Evolutionary conservation across 768 basidiomycete genomes (phyloP), one percentile per base, ranked within the genome.

Genomic region (Mycena leptocephala): DNA sequence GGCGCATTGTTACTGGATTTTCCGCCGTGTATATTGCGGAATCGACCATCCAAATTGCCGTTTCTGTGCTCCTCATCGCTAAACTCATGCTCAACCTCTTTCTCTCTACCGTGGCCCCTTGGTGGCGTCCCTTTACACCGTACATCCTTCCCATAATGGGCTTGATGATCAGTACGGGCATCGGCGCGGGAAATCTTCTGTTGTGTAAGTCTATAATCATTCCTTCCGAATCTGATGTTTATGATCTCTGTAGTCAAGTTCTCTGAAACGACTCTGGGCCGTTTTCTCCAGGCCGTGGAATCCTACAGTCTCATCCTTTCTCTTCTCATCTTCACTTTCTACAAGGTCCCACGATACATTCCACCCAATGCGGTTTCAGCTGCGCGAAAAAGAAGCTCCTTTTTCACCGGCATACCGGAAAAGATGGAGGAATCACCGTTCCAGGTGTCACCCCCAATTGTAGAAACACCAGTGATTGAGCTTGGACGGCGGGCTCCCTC

Each of bases 241-340:
- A 41, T 77, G 63, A 74, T 65, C 30, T 5, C 18, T 35, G 32
- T 77, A 95, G 94, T 93, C 81, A 84, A 87, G 67, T 95, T 95
- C 80, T 90, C 94, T 3, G 95, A 95, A 83, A 90, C 90, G 8
- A 87, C 88, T 13, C 84, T 94, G 1, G 95, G 95, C n/a, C 92
- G 93, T 58, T 90, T 95, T 78, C 85, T 90, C 70, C 89, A 92
- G 78, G 92, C 92, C 18, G 83, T 92, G 39, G 92, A 94, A 79
- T 78, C 92, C 28, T 96, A 92, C 80, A 87, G 92, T 53, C 83
- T 93, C 55, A 86, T 93, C 70, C 82, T 94, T n/a, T 91, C 89
- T 80, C 83, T 88, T 74, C 89, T 94, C 74, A 85, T 93, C 64
- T 79, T 83, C 39, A 84, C 88, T n/a, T 87, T 89, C 74, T 83